These are phyloP conservation scores for Lotmaria passim DNA, from an alignment of 208 protist genomes.

Conservation along the genomic window DNA sequence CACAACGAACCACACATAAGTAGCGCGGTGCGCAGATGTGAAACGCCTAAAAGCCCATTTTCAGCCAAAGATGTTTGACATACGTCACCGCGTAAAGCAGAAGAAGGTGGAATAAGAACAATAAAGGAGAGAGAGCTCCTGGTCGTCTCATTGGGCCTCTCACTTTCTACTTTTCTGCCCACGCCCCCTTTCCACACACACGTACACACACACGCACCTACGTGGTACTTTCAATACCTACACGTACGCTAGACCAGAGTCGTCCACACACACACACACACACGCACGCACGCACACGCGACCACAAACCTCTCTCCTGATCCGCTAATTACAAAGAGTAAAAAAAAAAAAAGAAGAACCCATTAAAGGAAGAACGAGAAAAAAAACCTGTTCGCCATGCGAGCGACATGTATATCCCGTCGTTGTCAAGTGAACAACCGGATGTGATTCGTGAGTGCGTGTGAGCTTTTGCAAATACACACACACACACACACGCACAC, in stretches of 20 bases:
- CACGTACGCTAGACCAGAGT: background rate
- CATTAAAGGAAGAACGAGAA: slow-evolving; percentile 4
- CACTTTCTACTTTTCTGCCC: too few species aligned
- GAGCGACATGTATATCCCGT: background rate
- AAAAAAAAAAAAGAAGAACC: slow-evolving; percentile 3
- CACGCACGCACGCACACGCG: background rate
- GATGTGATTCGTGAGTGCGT: background rate
- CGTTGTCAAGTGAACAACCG: background rate
- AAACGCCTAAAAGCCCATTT: too few species aligned
- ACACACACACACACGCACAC: background rate
- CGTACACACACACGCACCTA: too few species aligned
- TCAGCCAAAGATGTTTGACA: too few species aligned
- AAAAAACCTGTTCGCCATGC: slow-evolving; percentile 12
- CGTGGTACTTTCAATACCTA: too few species aligned
- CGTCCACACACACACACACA: background rate
- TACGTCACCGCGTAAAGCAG: too few species aligned
- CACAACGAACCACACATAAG: background rate
- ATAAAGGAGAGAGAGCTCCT: too few species aligned
- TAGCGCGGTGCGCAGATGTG: too few species aligned
- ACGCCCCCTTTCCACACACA: too few species aligned
- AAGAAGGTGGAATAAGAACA: too few species aligned
- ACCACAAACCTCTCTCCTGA: background rate
- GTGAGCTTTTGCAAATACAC: background rate
- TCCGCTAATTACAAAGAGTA: slow-evolving; percentile 7
- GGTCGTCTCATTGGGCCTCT: too few species aligned